Evolutionary conservation across 768 basidiomycete species (phyloP), one percentile per base, ranked within the genome.

Genomic region (Leucocoprinus leucothites): DNA sequence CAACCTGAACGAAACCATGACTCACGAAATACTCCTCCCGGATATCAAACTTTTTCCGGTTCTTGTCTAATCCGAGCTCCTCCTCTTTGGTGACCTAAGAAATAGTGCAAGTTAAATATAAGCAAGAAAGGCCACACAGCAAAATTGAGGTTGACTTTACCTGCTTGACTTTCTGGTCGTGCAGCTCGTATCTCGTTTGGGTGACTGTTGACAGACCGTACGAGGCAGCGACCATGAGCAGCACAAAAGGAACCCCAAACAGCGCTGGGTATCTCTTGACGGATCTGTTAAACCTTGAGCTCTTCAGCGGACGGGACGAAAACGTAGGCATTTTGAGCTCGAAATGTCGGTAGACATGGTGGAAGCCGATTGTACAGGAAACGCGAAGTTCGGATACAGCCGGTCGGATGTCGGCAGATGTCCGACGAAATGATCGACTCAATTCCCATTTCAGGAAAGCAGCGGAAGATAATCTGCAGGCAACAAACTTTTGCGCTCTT

Each of bases 11-110:
- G 50, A n/a, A 16, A 24, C 9, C 21, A 24, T 22, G 24, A 85
- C 93, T 71, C 71, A 97, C 95, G 66, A 87, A 98, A 69, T 98
- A 99, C 66, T 97, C 95, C 67, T 98, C 96, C 51, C 92, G 76
- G 16, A 97, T 89, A 69, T 98, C 95, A 56, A 97, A 86, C 74
- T 84, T 89, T 73, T 86, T 88, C 70, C 87, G 78, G 47, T 79
- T 71, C 52, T 78, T 82, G 58, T 86, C 78, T 62, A 94, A 73
- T 9, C 84, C 80, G 19, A 95, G 75, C 58, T 91, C 87, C 61
- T 94, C 84, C 66, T 94, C 87, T 58, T 84, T 85, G 36, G 83
- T 80, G 34, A 97, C 69, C 92, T 78, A 58, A 9, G 19, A 2
- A 51, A 18, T 16, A 14, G 11, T 34, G 16, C 19, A 1, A 31